These are phyloP conservation scores for Wakefieldia striispora DNA, from an alignment of 768 basidiomycete species.

Conservation along the genomic window DNA sequence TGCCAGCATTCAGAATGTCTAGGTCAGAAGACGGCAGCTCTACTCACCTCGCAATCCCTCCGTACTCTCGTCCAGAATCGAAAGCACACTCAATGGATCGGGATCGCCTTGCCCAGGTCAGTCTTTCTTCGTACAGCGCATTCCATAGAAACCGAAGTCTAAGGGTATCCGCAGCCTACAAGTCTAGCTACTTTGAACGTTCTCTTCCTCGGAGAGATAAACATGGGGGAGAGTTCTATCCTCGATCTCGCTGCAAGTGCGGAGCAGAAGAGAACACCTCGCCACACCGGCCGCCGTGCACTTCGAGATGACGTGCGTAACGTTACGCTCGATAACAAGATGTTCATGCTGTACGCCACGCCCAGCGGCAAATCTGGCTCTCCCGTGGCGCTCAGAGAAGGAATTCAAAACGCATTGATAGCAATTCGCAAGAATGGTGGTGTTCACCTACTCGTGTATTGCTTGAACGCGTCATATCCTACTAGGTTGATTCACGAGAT, in stretches of 20 bases:
- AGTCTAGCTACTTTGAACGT: slow-evolving; percentile 11
- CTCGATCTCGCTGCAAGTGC: slow-evolving; percentile 16
- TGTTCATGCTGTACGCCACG: slow-evolving; percentile 9
- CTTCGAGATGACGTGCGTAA: slow-evolving; percentile 3
- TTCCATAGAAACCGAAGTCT: not conserved
- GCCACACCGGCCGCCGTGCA: not conserved
- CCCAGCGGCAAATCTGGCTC: slow-evolving; percentile 3
- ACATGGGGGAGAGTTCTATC: slow-evolving; percentile 15
- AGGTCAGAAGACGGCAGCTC: slow-evolving; percentile 12
- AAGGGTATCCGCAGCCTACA: slow-evolving; percentile 8
- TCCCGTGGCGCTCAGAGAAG: not conserved
- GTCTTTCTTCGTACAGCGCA: not conserved
- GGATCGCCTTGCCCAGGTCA: slow-evolving; percentile 6
- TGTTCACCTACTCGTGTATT: slow-evolving; percentile 20
- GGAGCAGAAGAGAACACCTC: not conserved
- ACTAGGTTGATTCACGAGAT: slow-evolving; percentile 11
- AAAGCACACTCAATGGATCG: slow-evolving; percentile 10
- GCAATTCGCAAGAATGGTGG: slow-evolving; percentile 16
- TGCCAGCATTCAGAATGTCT: slow-evolving; percentile 14
- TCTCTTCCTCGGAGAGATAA: slow-evolving; percentile 23
- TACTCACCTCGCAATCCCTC: slow-evolving; percentile 4
- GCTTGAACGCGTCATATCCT: slow-evolving; percentile 15
- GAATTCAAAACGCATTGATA: slow-evolving; percentile 4
- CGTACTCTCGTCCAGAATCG: slow-evolving; percentile 12
- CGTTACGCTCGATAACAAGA: slow-evolving; percentile 16